phyloP scores from a whole-genome alignment of 169 alveolate species.

The Eimeria maxima region DNA sequence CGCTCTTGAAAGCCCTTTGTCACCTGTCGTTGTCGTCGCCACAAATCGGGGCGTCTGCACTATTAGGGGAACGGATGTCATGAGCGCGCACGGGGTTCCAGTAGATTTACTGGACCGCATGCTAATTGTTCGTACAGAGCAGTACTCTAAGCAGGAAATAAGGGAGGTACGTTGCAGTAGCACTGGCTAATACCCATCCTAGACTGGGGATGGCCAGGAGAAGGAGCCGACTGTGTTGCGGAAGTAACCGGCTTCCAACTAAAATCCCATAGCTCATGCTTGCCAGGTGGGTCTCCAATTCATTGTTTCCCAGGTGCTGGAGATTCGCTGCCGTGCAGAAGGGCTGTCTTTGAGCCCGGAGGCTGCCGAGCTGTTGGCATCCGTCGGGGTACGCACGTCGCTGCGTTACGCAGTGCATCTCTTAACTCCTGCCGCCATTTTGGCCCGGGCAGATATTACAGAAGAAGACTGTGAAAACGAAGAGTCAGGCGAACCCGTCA shows the following conservation, averaged over 20 bases:
- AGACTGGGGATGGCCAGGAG: neutral
- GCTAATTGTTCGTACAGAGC: conserved; percentile 98
- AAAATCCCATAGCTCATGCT: conserved; percentile 30
- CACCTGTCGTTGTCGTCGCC: conserved; percentile 99
- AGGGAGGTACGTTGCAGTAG: conserved; percentile 73
- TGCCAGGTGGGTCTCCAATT: conserved; percentile 21
- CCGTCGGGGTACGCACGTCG: conserved; percentile 98
- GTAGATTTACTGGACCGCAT: conserved; percentile 99
- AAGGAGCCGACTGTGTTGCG: neutral
- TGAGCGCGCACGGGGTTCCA: conserved; percentile 99
- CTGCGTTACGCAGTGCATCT: conserved; percentile 97
- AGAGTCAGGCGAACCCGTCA: conserved; percentile 91
- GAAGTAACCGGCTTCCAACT: conserved; percentile 31
- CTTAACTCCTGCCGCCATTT: conserved; percentile 98
- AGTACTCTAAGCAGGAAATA: conserved; percentile 97
- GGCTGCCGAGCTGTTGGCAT: conserved; percentile 97
- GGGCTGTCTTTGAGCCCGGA: conserved; percentile 93
- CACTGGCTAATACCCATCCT: neutral
- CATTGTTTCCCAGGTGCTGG: conserved; percentile 93
- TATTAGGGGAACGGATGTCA: conserved; percentile 97
- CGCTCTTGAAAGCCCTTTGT: conserved; percentile 98
- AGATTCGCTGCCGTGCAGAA: conserved; percentile 98
- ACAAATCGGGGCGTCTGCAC: conserved; percentile 98
- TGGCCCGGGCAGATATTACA: conserved; percentile 93
- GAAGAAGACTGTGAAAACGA: conserved; percentile 73